A percentile compares a stretch with the other conserved stretches of the same genome.
Conservation (phyloP, 495 filamentous ascomycete genomes). For the Podospora tetraspora region DNA sequence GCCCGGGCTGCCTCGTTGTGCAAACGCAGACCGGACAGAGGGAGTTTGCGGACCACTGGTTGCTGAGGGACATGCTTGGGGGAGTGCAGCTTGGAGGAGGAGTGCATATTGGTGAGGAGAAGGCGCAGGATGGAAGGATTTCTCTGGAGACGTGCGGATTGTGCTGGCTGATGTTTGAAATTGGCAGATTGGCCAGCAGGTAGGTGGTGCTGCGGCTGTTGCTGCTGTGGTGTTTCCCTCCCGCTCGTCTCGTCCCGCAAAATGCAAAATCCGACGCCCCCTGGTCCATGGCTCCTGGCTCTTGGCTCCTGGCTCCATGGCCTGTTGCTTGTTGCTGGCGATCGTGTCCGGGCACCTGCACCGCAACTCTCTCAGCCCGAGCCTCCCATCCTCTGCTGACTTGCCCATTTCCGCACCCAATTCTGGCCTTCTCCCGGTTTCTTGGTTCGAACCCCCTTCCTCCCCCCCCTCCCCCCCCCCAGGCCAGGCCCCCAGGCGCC, state of each 20-base stretch:
- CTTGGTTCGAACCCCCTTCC: slow-evolving; percentile 8
- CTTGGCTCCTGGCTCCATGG: neutral
- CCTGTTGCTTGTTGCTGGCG: neutral
- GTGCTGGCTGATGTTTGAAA: neutral
- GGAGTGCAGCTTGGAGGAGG: no score
- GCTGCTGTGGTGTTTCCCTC: neutral
- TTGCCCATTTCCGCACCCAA: slow-evolving; percentile 9
- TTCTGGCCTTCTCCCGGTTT: slow-evolving; percentile 20
- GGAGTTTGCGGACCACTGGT: no score
- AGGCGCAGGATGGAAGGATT: neutral
- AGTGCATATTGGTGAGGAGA: no score
- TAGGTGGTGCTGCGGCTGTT: neutral
- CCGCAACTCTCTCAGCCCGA: neutral
- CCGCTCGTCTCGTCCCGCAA: neutral
- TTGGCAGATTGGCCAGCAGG: neutral
- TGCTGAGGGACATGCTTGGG: no score
- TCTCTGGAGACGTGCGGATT: neutral
- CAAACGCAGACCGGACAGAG: no score
- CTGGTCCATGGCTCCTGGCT: neutral
- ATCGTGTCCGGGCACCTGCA: neutral
- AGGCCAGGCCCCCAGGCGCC: neutral
- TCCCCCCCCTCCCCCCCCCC: no score
- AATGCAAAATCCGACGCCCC: neutral
- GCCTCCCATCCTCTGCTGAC: slow-evolving; percentile 2
- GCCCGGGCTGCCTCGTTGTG: neutral